A percentile compares a stretch with the other conserved stretches of the same genome.
Evolutionary conservation across 306 rosid species (phyloP).

Genomic region (Inga leiocalycina): DNA sequence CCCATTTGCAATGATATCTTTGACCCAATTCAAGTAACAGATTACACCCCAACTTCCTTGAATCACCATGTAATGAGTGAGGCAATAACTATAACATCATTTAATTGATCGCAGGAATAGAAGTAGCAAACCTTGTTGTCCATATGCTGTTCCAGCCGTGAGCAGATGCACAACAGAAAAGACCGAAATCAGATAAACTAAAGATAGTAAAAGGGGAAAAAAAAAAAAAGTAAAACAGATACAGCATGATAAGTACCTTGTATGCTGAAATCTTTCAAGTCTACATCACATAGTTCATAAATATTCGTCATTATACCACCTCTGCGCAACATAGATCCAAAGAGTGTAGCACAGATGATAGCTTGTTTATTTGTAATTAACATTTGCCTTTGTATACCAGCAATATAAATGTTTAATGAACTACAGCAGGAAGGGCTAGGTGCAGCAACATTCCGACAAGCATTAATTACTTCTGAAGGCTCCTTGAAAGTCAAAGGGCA

Average conservation of each 20-base stretch:
- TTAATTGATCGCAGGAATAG: conserved; percentile 23
- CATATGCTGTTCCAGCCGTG: conserved; percentile 63
- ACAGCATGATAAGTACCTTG: conserved; percentile 61
- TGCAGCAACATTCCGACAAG: conserved; percentile 82
- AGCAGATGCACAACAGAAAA: conserved; percentile 31
- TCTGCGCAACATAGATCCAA: conserved; percentile 89
- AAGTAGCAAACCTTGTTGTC: conserved; percentile 69
- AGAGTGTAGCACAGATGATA: conserved; percentile 87
- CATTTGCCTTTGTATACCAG: conserved; percentile 90
- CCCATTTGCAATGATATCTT: background rate
- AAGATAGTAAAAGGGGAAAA: conserved; percentile 12
- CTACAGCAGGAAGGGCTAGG: conserved; percentile 94
- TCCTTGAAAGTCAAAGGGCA: conserved; percentile 90
- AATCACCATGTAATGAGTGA: conserved; percentile 18
- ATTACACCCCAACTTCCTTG: conserved; percentile 8
- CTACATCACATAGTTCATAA: conserved; percentile 92
- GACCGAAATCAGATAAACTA: conserved; percentile 34
- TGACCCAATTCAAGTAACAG: background rate
- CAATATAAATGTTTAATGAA: conserved; percentile 80
- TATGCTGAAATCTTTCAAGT: conserved; percentile 96
- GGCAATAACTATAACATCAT: conserved; percentile 8
- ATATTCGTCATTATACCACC: conserved; percentile 85
- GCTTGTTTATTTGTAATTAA: conserved; percentile 95
- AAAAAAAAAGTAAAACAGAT: conserved; percentile 7
- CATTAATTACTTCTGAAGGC: conserved; percentile 78